Percentiles rank a stretch among this genome's conserved stretches.
These are phyloP conservation scores for Williopsis jadinii DNA, from an alignment of 1,139 yeast species.

Conservation along the genomic window DNA sequence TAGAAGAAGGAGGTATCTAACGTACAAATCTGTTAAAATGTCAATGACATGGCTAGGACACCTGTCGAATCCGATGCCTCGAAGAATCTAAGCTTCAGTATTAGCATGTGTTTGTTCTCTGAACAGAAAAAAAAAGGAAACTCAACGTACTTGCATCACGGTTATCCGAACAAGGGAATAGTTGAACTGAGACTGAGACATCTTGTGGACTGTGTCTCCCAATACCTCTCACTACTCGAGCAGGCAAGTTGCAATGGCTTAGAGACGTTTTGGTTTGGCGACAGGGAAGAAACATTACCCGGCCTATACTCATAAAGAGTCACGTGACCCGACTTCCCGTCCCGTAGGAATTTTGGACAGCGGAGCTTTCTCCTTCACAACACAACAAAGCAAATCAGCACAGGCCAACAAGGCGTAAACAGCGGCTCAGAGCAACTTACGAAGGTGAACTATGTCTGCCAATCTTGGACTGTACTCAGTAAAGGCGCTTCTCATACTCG, in stretches of 20 bases:
- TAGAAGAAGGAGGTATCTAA: conserved; percentile 45
- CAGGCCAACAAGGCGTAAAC: background rate
- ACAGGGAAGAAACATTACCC: background rate
- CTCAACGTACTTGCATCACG: conserved; percentile 38
- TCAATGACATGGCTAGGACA: conserved; percentile 58
- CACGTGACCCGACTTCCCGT: background rate
- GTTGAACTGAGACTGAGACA: conserved; percentile 37
- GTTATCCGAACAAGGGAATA: conserved; percentile 57
- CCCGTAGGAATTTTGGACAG: no score
- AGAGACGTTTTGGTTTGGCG: background rate
- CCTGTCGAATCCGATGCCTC: conserved; percentile 68
- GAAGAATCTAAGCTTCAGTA: conserved; percentile 34
- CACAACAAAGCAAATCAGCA: no score
- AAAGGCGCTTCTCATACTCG: conserved; percentile 71
- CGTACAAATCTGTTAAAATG: conserved; percentile 53
- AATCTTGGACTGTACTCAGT: conserved; percentile 73
- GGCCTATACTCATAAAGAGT: background rate
- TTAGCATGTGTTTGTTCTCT: background rate
- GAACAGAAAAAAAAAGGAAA: background rate
- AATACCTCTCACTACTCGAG: background rate
- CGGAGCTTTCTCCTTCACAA: no score
- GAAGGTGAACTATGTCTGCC: conserved; percentile 33
- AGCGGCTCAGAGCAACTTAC: background rate
- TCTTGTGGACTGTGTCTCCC: background rate
- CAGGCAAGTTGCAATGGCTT: background rate